Evolutionary conservation across 2,329 filamentous ascomycete genomes (phyloP).

Genomic region (Cladosporium sp.): DNA sequence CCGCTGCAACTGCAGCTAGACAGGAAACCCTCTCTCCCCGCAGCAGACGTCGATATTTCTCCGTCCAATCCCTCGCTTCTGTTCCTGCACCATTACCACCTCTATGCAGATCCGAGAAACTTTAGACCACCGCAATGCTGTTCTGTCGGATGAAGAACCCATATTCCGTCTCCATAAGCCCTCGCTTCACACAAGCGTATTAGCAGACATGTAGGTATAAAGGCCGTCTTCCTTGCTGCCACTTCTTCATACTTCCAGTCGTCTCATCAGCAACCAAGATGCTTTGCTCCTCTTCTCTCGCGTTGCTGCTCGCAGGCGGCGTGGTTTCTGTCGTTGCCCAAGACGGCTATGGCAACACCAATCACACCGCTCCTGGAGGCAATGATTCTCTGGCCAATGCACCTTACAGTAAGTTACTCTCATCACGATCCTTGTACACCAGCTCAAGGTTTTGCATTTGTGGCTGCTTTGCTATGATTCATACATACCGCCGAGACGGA

Average conservation of each 20-base stretch:
- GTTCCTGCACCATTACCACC: background rate
- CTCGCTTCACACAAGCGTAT: slow-evolving; percentile 7
- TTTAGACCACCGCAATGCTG: background rate
- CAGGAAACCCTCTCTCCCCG: slow-evolving; percentile 20
- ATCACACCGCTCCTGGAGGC: slow-evolving; percentile 10
- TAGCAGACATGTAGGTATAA: slow-evolving; percentile 10
- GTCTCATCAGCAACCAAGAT: slow-evolving; percentile 1
- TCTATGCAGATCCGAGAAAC: slow-evolving; percentile 7
- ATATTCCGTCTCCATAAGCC: background rate
- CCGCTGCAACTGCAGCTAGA: slow-evolving; percentile 13
- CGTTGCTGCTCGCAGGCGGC: background rate
- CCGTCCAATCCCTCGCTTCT: slow-evolving; percentile 17
- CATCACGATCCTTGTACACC: background rate
- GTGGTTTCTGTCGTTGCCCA: slow-evolving; percentile 5
- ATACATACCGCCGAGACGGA: background rate
- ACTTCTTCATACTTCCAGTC: background rate
- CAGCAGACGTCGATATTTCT: slow-evolving; percentile 14
- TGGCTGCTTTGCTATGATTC: background rate
- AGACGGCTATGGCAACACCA: slow-evolving; percentile 18
- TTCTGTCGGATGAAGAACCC: background rate
- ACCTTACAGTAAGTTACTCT: slow-evolving; percentile 32
- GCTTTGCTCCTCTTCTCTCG: background rate
- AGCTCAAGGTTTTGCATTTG: background rate
- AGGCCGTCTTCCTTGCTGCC: background rate
- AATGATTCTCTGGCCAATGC: slow-evolving; percentile 41